phyloP scores from a whole-genome alignment of 2,329 filamentous ascomycete genomes.

The Fusarium sp. region DNA sequence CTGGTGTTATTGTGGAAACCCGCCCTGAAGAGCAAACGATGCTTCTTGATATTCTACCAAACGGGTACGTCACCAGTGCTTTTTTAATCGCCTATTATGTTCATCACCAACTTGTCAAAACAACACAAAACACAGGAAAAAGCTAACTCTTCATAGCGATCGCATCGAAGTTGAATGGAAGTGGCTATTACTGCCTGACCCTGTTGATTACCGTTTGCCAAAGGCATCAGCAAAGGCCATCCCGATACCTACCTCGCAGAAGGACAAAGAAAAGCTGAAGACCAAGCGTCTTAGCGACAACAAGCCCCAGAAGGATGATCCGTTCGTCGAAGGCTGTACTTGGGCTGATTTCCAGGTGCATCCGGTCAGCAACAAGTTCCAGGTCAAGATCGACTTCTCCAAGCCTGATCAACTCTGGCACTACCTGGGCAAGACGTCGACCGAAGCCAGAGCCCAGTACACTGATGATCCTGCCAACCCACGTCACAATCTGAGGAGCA shows the following conservation, averaged over 20 bases:
- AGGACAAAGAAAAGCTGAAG: constrained; percentile 75
- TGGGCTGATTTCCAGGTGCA: constrained; percentile 85
- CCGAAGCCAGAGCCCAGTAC: constrained; percentile 91
- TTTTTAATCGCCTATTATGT: background rate
- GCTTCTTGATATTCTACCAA: constrained; percentile 85
- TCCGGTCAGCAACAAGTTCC: constrained; percentile 67
- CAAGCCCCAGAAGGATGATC: constrained; percentile 73
- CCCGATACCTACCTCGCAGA: constrained; percentile 74
- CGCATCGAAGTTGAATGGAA: constrained; percentile 86
- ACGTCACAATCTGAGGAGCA: constrained; percentile 76
- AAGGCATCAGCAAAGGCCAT: constrained; percentile 80
- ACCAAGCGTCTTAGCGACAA: constrained; percentile 72
- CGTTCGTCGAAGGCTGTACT: constrained; percentile 75
- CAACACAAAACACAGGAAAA: background rate
- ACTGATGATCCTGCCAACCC: constrained; percentile 77
- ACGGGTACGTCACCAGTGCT: constrained; percentile 70
- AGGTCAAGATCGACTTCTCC: constrained; percentile 77
- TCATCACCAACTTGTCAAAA: background rate
- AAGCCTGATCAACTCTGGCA: constrained; percentile 86
- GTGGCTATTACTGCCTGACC: constrained; percentile 80
- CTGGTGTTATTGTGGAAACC: constrained; percentile 89
- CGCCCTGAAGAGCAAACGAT: constrained; percentile 79
- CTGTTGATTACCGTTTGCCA: constrained; percentile 76
- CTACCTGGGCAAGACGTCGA: constrained; percentile 88
- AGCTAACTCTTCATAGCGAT: constrained; percentile 68